Percentiles rank a stretch among this genome's conserved stretches.
Evolutionary conservation across 139 green algal species (phyloP).

Genomic region (Trebouxia sp.): DNA sequence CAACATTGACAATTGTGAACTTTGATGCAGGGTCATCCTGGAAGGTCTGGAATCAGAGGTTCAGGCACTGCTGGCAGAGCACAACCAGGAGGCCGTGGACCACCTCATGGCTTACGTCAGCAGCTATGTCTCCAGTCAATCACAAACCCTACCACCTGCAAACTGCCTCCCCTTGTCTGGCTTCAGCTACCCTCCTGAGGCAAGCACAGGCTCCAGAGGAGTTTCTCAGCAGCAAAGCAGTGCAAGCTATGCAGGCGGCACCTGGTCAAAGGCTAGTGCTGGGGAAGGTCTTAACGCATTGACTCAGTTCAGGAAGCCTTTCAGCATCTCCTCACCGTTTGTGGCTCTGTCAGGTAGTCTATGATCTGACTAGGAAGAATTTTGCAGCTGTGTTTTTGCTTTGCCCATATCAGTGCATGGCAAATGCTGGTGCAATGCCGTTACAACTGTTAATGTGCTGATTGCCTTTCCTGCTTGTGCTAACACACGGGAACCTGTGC

Average conservation of each 20-base stretch:
- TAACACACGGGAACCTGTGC: neutral
- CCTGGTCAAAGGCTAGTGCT: too few relatives aligned
- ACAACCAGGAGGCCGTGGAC: conserved; percentile 34
- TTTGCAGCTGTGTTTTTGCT: neutral
- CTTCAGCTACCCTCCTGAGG: neutral
- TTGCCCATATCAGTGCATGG: neutral
- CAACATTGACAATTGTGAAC: neutral
- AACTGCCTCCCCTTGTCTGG: conserved; percentile 29
- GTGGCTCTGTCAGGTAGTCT: conserved; percentile 36
- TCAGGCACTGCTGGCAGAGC: neutral
- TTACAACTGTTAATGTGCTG: too few relatives aligned
- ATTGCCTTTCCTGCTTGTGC: too few relatives aligned
- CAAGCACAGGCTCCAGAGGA: too few relatives aligned
- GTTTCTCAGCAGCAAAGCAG: too few relatives aligned
- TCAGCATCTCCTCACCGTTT: conserved; percentile 44
- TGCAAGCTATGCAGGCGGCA: too few relatives aligned
- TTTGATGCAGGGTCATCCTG: conserved; percentile 34
- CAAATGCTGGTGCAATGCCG: too few relatives aligned
- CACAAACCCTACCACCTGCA: neutral
- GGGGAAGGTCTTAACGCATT: too few relatives aligned
- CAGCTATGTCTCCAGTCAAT: neutral
- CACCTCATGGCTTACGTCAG: conserved; percentile 25
- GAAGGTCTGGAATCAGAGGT: conserved; percentile 12
- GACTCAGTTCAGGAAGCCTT: neutral
- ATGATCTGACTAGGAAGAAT: neutral